Evolutionary conservation across 1,284 basidiomycete genomes (phyloP), one percentile per base, ranked within the genome.

Genomic region (Albatrellus sp.): DNA sequence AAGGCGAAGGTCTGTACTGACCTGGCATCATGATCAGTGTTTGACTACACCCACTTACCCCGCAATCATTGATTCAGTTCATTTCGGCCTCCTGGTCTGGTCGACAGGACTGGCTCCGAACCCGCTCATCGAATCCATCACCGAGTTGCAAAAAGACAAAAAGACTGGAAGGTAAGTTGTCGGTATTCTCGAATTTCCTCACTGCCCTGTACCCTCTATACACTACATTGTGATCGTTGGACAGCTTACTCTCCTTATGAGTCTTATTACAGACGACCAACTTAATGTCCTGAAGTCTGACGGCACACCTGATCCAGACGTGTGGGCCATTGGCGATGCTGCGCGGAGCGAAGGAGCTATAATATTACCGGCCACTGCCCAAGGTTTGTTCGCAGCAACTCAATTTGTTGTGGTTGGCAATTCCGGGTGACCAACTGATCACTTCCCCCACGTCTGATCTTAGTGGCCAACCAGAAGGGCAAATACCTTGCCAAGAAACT

Each of bases 281-380:
- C 67, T 88, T 30, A 76, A 79, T 45, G 70, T 79, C 8, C 59
- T 88, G 39, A 68, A 62, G 57, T 56, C 59, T 32, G 73, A 82
- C 52, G 75, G 74, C 10, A 65, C 69, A 24, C 63, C 75, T 14
- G 73, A 90, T 54, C 68, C 75, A 16, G 77, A 89, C 56, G 80
- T 92, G 2, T 90, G 78, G 67, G 88, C 80, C 11, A 82, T 92
- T 45, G 90, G 90, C 4, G 90, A 93, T 57, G 79, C 83, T 42
- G 74, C 78, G 2, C 72, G 69, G 28, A 73, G 83, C 32, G 66
- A 71, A 17, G 68, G 72, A 47, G 71, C 74, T 10, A 4, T 73
- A 29, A 66, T 73, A 29, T 68, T 92, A 3, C 90, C 91, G 6
- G 89, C 91, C 1, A 89, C 86, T 17, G 85, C 86, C 13, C 86